Percentiles rank a stretch among this genome's conserved stretches.
Conservation (phyloP, 495 filamentous ascomycete species). For the Mytilinidion resinicola region DNA sequence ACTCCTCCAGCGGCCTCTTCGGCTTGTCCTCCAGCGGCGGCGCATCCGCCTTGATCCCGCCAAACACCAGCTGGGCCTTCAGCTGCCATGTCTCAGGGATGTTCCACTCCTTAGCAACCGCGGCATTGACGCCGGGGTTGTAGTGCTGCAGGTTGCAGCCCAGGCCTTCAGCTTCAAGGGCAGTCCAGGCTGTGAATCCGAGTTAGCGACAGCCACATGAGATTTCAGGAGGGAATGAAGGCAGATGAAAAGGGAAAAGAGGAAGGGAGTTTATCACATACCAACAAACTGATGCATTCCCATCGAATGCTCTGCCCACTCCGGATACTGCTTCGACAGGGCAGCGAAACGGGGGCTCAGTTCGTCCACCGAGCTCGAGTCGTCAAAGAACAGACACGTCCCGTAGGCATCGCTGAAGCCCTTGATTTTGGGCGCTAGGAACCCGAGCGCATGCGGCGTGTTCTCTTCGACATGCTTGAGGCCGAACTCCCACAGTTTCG, state of each 20-base stretch:
- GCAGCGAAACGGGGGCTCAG: constrained; percentile 15
- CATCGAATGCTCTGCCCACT: constrained; percentile 21
- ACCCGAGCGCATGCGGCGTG: constrained; percentile 11
- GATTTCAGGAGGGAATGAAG: neutral
- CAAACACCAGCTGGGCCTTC: constrained; percentile 22
- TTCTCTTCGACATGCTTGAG: constrained; percentile 16
- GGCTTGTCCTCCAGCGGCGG: constrained; percentile 9
- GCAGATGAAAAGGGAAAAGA: neutral
- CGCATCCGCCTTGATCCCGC: constrained; percentile 5
- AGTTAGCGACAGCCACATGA: neutral
- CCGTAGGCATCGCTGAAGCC: constrained; percentile 17
- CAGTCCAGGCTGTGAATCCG: constrained; percentile 20
- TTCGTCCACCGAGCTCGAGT: constrained; percentile 8
- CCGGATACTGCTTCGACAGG: constrained; percentile 13
- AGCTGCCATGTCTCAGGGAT: constrained; percentile 14
- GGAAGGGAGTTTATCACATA: no score
- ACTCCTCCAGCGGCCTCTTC: constrained; percentile 15
- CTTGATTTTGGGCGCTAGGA: constrained; percentile 18
- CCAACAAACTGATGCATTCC: constrained; percentile 19
- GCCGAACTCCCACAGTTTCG: constrained; percentile 33
- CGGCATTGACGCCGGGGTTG: constrained; percentile 11
- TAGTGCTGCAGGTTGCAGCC: constrained; percentile 21
- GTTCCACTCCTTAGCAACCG: constrained; percentile 12
- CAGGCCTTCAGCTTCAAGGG: constrained; percentile 17
- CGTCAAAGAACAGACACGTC: constrained; percentile 24